Evolutionary conservation across 441 rosid genomes (phyloP), one percentile per base, ranked within the genome.

Genomic region (Viola pubescens): DNA sequence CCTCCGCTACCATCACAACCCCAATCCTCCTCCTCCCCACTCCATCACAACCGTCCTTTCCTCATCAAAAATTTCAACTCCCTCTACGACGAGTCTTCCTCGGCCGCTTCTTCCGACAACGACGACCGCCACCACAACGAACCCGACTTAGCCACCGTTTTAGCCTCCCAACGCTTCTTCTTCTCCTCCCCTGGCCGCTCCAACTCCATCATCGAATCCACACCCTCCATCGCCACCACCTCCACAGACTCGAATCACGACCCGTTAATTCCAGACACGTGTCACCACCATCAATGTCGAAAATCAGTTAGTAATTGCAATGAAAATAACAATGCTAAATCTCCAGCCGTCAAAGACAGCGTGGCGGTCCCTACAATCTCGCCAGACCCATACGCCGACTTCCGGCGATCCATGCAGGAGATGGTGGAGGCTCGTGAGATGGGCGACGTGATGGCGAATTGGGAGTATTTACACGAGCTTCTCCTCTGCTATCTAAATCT

Each of bases 361-460:
- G 75, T 79, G 14, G 94, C 88, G 6, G 79, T 86, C 45, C 67
- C 82, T 41, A 84, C 86, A 0, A 72, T 78, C 73, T 88, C 98
- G 37, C 91, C 89, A 50, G 91, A 91, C 72, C 98, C 98, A 0
- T 80, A 77, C 73, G 63, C 70, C 60, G 96, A 88, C 67, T 88
- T 91, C 82, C 65, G 94, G 66, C 68, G 63, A 68, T 91, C 98
- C 67, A 91, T 91, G 98, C 83, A 85, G 53, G 98, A 91, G 77
- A 91, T 91, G 98, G 84, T 87, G 68, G 91, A 88, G 64, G 96
- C 95, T 37, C 80, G 73, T 42, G 70, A 59, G 54, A 67, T 81
- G 43, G 60, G 68, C 5, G 91, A 87, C 57, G 84, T 78, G 14
- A 66, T 65, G 67, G 79, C 75, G 34, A 70, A 81, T 61, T 89